Conservation (phyloP, 371 early-diverging fungal genomes). For the Mortierella sp. region DNA sequence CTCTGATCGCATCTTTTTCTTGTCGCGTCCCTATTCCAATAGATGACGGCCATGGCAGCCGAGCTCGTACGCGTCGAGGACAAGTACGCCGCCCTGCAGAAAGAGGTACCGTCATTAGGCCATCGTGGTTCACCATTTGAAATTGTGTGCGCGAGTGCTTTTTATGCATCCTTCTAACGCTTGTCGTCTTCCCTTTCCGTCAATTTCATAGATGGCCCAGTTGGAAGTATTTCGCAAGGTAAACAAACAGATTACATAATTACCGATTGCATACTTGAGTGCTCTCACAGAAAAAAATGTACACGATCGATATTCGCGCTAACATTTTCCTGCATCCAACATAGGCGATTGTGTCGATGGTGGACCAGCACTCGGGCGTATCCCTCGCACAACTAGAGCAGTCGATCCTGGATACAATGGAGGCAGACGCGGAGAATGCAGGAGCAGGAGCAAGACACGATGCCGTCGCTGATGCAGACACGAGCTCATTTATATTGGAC, state of each 20-base stretch:
- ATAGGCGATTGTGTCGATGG: slow-evolving; percentile 56
- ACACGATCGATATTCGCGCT: not conserved
- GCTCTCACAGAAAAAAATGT: not conserved
- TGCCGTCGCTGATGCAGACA: slow-evolving; percentile 39
- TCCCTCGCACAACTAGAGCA: slow-evolving; percentile 39
- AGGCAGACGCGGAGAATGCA: slow-evolving; percentile 44
- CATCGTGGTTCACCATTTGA: not conserved
- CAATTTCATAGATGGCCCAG: slow-evolving; percentile 41
- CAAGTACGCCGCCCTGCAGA: slow-evolving; percentile 36
- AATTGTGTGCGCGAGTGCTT: not conserved
- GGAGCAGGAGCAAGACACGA: slow-evolving; percentile 17
- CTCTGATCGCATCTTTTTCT: not conserved
- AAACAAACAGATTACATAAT: slow-evolving; percentile 5
- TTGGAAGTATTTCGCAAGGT: slow-evolving; percentile 52
- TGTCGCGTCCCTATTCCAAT: not conserved
- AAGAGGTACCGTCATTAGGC: slow-evolving; percentile 32
- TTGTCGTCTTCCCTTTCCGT: not conserved
- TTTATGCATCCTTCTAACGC: not conserved
- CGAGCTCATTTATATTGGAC: slow-evolving; percentile 53
- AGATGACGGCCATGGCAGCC: slow-evolving; percentile 46
- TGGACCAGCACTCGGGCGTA: slow-evolving; percentile 54
- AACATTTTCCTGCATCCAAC: not conserved
- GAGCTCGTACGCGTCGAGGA: slow-evolving; percentile 44
- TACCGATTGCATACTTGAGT: not conserved
- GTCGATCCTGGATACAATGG: slow-evolving; percentile 53